Base-by-base conservation (phyloP, 2,329 filamentous ascomycete species). In the Ophiosphaerella narmari region DNA sequence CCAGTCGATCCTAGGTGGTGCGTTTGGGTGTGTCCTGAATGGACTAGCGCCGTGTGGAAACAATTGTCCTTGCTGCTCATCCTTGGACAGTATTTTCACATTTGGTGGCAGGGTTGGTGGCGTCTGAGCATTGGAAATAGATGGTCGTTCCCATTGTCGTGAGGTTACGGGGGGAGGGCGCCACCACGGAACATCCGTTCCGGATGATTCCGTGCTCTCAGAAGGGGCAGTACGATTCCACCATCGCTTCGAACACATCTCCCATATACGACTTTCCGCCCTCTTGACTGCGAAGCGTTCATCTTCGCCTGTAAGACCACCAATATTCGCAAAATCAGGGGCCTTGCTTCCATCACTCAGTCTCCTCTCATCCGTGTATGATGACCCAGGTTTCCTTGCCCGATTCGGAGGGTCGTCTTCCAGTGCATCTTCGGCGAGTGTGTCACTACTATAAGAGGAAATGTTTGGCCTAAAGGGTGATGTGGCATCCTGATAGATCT, bases 261-360 rank as follows among this genome's bases (percentile, higher is more conserved):
- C 89, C 89, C 89, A 94, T 3, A 94, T 75, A n/a, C 90, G 78
- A 57, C 86, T 90, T 37, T 84, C 80, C 2, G 89, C 90, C 21
- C 90, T 80, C 71, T 90, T 90, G 61, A 91, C 92, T 0, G 89
- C 89, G 67, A 94, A 94, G 11, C 84, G 79, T 70, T 93, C 89
- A 68, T 93, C 90, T 67, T 92, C 88, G 11, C 90, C 90, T 0
- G 87, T 92, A 63, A 93, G 88, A 0, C 82, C 84, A 9, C 80
- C 77, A 0, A 86, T 81, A 55, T 86, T 85, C 42, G 78, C 82
- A 65, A 93, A 94, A 65, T 93, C 82, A 0, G 77, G 77, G 34
- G 51, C 45, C 32, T 48, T 48, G 23, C 39, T 53, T 16, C 37
- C 52, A 12, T 51, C 51, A 7, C 49, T 46, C 9, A 48, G 13